Evolutionary conservation across 1,284 basidiomycete species (phyloP).

Genomic region (Pseudozyma flocculosa): DNA sequence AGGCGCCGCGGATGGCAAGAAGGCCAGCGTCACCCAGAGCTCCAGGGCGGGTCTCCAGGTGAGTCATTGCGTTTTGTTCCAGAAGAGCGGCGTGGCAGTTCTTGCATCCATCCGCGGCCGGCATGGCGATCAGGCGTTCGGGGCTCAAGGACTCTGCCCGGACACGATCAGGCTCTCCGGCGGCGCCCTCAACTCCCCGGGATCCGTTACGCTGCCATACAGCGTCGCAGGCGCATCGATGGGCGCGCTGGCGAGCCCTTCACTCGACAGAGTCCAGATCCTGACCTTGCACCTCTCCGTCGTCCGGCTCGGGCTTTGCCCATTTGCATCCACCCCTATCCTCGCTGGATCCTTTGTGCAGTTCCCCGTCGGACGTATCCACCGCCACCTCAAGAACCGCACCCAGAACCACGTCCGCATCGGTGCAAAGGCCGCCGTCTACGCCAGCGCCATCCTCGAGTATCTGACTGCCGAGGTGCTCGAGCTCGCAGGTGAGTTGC

Average conservation of each 20-base stretch:
- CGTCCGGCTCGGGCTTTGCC: too few relatives aligned
- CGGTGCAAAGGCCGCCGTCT: conserved; percentile 87
- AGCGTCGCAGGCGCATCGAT: too few relatives aligned
- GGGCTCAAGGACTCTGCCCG: too few relatives aligned
- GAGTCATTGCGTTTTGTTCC: conserved; percentile 25
- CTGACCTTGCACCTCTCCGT: too few relatives aligned
- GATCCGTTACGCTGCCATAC: too few relatives aligned
- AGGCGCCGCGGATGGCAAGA: conserved; percentile 30
- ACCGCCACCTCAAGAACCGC: conserved; percentile 87
- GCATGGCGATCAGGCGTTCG: too few relatives aligned
- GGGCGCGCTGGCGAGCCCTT: too few relatives aligned
- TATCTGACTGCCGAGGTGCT: conserved; percentile 88
- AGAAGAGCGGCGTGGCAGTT: not conserved
- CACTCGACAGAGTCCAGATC: too few relatives aligned
- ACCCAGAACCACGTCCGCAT: conserved; percentile 92
- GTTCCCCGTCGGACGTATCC: conserved; percentile 92
- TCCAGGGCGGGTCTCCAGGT: conserved; percentile 51
- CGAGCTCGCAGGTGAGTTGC: conserved; percentile 78
- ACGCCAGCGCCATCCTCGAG: conserved; percentile 85
- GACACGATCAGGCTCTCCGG: too few relatives aligned
- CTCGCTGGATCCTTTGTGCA: conserved; percentile 52
- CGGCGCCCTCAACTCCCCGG: too few relatives aligned
- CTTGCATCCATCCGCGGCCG: too few relatives aligned
- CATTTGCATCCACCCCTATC: not conserved
- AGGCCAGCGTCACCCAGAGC: conserved; percentile 34